Evolutionary conservation across 768 basidiomycete species (phyloP).

Genomic region (Phlegmacium glaucopus): DNA sequence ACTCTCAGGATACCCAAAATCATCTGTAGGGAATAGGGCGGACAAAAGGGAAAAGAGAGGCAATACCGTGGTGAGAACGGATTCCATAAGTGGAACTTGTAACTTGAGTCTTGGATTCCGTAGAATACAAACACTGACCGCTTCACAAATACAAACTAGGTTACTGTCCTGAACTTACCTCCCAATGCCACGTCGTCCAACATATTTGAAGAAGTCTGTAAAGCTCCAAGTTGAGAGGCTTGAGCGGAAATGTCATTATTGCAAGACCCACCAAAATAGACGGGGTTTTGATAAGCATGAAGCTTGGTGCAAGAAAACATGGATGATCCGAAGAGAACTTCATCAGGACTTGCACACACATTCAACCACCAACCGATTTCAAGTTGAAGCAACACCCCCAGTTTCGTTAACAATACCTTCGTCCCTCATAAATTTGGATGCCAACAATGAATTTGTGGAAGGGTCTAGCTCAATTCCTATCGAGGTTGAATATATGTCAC

Average conservation of each 20-base stretch:
- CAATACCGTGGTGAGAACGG: too few species aligned
- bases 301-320: conserved; percentile 7
- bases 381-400: background rate
- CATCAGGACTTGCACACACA: background rate
- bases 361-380: background rate
- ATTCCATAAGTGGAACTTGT: too few species aligned
- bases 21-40: too few species aligned
- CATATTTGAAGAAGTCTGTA: background rate
- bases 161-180: background rate
- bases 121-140: background rate
- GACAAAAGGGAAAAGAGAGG: too few species aligned
- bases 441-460: conserved; percentile 2
- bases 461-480: conserved; percentile 1
- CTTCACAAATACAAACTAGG: background rate
- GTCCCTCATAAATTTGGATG: background rate
- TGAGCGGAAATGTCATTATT: conserved; percentile 6
- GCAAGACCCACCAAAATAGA: conserved; percentile 5
- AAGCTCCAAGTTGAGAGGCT: background rate
- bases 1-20: too few species aligned
- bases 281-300: conserved; percentile 7
- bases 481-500: background rate
- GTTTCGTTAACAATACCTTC: background rate
- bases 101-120: background rate
- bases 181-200: background rate
- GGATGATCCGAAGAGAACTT: conserved; percentile 7